Evolutionary conservation across 306 rosid genomes (phyloP), one percentile per base, ranked within the genome.

Genomic region (Purshia tridentata): DNA sequence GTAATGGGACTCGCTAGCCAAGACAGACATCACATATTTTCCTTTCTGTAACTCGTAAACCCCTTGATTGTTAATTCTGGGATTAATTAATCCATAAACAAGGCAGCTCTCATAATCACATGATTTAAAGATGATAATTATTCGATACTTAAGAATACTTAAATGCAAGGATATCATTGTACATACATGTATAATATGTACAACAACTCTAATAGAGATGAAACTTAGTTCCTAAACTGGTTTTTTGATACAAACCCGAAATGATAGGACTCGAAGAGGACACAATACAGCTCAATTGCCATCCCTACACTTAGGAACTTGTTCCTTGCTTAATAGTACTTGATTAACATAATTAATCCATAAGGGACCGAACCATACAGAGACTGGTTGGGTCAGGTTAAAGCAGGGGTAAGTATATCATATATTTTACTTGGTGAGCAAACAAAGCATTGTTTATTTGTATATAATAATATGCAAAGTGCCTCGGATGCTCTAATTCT

Each of bases 401-500:
- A 52, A 40, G 72, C 7, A 12, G 47, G 3, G 45, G 40, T 40
- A 57, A 48, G 67, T 39, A 49, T 8, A 52, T n/a, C 46, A 65
- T 51, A 19, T 50, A 23, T 14, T 64, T 49, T 70, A 76, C 53
- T 42, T 65, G 71, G 44, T 12, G 65, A 20, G 66, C 29, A 74
- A 76, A 76, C 58, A 51, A 29, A 8, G 9, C 35, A 60, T 39
- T 18, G 13, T 57, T 16, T 37, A 52, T 37, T 22, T 0, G 20
- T 7, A 56, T 69, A 14, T 15, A 51, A 52, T 69, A 76, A 29
- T 45, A 68, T 59, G 68, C 78, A 60, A 56, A 15, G 48, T 35
- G 85, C 92, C 81, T 84, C 62, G 89, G 93, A 88, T 88, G 80
- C 90, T 84, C 80, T 70, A 55, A 65, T 71, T 22, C 9, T 16